Evolutionary conservation across 2,329 filamentous ascomycete species (phyloP), one percentile per base, ranked within the genome.

Genomic region (Colletotrichum filicis): DNA sequence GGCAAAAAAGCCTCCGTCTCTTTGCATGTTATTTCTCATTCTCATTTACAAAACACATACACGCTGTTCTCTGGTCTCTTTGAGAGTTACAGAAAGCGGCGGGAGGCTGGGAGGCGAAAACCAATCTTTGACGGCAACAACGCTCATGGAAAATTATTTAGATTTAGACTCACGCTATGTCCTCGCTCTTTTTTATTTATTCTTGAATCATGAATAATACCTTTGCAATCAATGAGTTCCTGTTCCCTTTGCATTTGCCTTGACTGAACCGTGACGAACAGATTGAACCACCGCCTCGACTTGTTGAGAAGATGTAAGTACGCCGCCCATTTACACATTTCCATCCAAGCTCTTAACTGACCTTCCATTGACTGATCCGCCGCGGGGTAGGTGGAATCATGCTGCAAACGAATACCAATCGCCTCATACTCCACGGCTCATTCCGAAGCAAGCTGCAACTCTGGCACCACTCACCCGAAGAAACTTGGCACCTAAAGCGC

Each of bases 181-280:
- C 46, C 37, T 63, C 60, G 28, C 61, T 55, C 61, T 57, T 64
- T 37, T 37, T 64, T 53, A 53, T 14, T 53, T 24, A 35, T 49
- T 22, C 19, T 49, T 19, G 42, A 64, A 64, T 64, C 46, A 66
- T 46, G 63, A 66, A 66, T 58, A 58, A 49, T 57, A 66, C 5
- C 19, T 60, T 58, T 59, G 55, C 32, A 42, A 58, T n/a, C 32
- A 46, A 14, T 61, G 19, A 7, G 16, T 19, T 49, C 19, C 7
- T 7, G 19, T 11, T 9, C 42, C 19, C 9, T n/a, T 2, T 28
- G 26, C 5, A 8, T n/a, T 24, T 35, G 19, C 26, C 22, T 8
- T 19, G 35, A n/a, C 37, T 52, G 59, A 32, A 1, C 7, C 6
- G 19, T 49, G 42, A 49, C 19, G 19, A 19, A 8, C 37, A 42